Percentiles rank a stretch among this genome's conserved stretches.
Evolutionary conservation across 768 basidiomycete species (phyloP).

Genomic region (Mycena rebaudengoi): DNA sequence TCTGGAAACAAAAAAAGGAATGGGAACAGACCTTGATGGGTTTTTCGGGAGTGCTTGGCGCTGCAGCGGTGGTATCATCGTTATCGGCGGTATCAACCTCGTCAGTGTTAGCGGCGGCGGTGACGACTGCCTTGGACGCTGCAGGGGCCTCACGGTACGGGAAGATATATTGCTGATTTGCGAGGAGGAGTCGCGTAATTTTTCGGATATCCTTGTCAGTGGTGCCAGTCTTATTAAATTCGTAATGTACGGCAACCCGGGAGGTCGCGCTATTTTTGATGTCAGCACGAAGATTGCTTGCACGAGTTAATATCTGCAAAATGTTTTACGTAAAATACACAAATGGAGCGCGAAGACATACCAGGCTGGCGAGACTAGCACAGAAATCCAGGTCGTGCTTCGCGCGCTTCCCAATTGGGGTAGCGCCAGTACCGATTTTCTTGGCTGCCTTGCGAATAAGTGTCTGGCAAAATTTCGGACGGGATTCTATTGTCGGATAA

Average conservation of each 20-base stretch:
- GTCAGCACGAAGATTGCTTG: neutral
- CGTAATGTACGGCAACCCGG: slow-evolving; percentile 1
- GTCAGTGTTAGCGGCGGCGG: neutral
- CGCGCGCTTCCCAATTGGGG: neutral
- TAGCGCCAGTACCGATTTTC: neutral
- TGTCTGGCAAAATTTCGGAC: neutral
- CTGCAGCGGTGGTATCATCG: neutral
- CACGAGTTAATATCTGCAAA: neutral
- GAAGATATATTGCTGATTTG: neutral
- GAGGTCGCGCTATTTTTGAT: neutral
- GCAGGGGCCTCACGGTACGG: neutral
- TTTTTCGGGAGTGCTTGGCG: neutral
- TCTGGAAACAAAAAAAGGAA: too few species aligned
- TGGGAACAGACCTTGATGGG: neutral
- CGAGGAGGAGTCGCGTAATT: neutral
- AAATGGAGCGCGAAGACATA: neutral
- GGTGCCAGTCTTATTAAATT: neutral
- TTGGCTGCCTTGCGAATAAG: neutral
- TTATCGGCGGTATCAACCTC: neutral
- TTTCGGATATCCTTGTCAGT: neutral
- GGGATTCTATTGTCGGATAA: neutral
- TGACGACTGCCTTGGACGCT: neutral
- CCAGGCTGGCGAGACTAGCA: neutral
- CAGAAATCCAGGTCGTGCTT: neutral
- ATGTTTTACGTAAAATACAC: too few species aligned